Percentiles rank a stretch among this genome's conserved stretches.
Conservation (phyloP, 2,329 filamentous ascomycete species). For the Neofusicoccum kwambonambiense region DNA sequence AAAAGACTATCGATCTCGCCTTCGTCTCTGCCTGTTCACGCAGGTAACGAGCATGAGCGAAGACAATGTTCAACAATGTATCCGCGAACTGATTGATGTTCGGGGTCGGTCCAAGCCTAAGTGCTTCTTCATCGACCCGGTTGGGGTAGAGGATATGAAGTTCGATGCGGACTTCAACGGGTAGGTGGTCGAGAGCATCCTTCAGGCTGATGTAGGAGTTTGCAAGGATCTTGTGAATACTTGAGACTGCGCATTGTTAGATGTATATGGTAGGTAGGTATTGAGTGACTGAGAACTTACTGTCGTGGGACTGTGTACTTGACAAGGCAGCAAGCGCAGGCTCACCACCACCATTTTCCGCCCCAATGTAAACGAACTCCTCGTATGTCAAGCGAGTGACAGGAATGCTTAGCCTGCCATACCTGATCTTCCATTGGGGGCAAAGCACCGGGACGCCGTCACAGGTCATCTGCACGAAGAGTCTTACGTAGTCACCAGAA, state of each 20-base stretch:
- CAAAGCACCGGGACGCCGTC: slow-evolving; percentile 86
- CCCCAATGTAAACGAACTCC: slow-evolving; percentile 61
- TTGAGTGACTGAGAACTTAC: neutral
- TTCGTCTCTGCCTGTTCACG: slow-evolving; percentile 62
- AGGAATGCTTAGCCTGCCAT: slow-evolving; percentile 76
- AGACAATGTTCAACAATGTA: slow-evolving; percentile 77
- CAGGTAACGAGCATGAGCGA: slow-evolving; percentile 78
- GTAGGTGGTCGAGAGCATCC: slow-evolving; percentile 73
- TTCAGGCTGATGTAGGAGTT: slow-evolving; percentile 76
- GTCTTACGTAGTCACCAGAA: slow-evolving; percentile 88
- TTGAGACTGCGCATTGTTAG: slow-evolving; percentile 37
- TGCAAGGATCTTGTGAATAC: slow-evolving; percentile 70
- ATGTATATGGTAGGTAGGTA: neutral
- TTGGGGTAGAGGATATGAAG: slow-evolving; percentile 89
- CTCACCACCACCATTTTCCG: slow-evolving; percentile 29
- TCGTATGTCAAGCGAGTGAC: slow-evolving; percentile 74
- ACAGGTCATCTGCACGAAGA: slow-evolving; percentile 88
- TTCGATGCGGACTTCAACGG: slow-evolving; percentile 80
- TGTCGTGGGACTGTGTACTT: slow-evolving; percentile 31
- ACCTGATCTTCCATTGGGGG: slow-evolving; percentile 76
- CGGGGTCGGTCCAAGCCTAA: slow-evolving; percentile 70
- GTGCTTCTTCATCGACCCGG: slow-evolving; percentile 65
- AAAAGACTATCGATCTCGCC: slow-evolving; percentile 87
- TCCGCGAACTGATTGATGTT: slow-evolving; percentile 89
- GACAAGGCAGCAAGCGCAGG: slow-evolving; percentile 27